These are phyloP conservation scores for Pseudozyma sp. DNA, from an alignment of 1,284 basidiomycete species.

Conservation along the genomic window DNA sequence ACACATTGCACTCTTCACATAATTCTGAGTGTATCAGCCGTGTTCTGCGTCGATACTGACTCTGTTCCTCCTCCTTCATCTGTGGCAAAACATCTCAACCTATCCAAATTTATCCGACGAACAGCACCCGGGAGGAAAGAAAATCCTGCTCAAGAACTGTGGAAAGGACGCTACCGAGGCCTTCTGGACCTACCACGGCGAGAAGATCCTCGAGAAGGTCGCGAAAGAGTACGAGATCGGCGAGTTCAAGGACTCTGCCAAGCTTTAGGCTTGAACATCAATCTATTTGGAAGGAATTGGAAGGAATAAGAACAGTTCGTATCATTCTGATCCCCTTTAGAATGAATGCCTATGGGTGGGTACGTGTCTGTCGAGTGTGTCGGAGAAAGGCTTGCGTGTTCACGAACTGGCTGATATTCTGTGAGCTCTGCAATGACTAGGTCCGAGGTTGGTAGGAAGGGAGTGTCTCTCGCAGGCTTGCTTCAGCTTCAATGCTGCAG, in stretches of 20 bases:
- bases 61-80: too few relatives aligned
- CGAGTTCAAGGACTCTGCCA: conserved; percentile 59
- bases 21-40: too few relatives aligned
- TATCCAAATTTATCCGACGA: neutral
- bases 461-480: too few relatives aligned
- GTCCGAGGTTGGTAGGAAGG: too few relatives aligned
- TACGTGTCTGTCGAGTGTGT: too few relatives aligned
- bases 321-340: neutral
- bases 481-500: too few relatives aligned
- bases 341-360: too few relatives aligned
- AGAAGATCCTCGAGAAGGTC: conserved; percentile 63
- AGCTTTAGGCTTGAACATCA: conserved; percentile 38
- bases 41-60: too few relatives aligned
- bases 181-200: conserved; percentile 66
- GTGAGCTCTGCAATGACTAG: too few relatives aligned
- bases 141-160: conserved; percentile 67
- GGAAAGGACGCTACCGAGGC: conserved; percentile 67
- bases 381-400: too few relatives aligned
- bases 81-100: neutral
- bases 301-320: conserved; percentile 9
- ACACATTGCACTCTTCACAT: too few relatives aligned
- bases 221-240: conserved; percentile 60
- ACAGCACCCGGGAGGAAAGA: conserved; percentile 67
- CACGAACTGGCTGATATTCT: too few relatives aligned
- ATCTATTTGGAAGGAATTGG: neutral